Base-by-base conservation (phyloP, 805 yeast genomes). In the Sungouiozyma intestinalis region DNA sequence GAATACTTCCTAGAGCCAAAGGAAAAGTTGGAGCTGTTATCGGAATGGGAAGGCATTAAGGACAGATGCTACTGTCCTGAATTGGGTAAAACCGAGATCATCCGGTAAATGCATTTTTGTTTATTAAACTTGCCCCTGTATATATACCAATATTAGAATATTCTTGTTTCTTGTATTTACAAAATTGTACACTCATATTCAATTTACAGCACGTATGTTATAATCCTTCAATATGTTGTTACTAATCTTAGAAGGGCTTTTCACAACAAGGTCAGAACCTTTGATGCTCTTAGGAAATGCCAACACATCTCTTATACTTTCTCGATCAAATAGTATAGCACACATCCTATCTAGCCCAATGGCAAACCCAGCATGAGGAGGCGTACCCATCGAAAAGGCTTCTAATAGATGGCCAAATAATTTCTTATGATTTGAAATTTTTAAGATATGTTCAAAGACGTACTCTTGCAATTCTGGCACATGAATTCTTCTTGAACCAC, bases 361-460 rank as follows among this genome's bases (percentile, higher is more conserved):
- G 0, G 98, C 99, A 33, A 92, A 68, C 0, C 99, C 99, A 2
- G 97, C 96, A 64, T 92, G 99, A 1, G 99, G 99, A 1, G 99
- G 99, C 55, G 97, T 86, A 1, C 98, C 98, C 65, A 83, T 76
- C 18, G 75, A 76, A 42, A 92, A 74, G 0, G 96, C 96, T 34
- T 70, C 67, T 27, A 92, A 67, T 34, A 92, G 67, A 63, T 92
- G 99, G 0, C 95, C 94, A 66, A 92, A 92, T 7, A 86, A 65
- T 31, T 59, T 56, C 36, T 79, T 71, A 20, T 84, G 73, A 47
- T 85, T 65, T 1, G 55, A 39, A 11, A 92, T 79, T 6, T 71
- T 63, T 24, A 92, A 68, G 9, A 90, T 68, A 18, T 76, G 61
- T 37, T 78, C 66, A 51, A 92, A 79, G 4, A 92, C 73, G 57